phyloP scores from a whole-genome alignment of 1,139 yeast species.

The Chernovozyma sophiae-reginae region DNA sequence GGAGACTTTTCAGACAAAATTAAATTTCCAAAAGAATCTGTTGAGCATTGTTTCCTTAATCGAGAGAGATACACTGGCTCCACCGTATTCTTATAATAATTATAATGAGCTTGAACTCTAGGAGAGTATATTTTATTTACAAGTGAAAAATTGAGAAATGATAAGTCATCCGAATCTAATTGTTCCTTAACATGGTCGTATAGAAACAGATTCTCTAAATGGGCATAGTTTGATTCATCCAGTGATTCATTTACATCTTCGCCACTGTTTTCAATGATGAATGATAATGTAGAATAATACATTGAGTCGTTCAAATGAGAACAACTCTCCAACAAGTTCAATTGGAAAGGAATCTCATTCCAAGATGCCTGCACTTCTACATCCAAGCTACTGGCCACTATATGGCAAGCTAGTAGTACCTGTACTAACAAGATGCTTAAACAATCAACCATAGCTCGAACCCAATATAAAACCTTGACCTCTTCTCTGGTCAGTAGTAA shows the following conservation, averaged over 20 bases:
- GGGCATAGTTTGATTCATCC: constrained; percentile 19
- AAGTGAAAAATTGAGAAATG: constrained; percentile 48
- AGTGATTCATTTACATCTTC: constrained; percentile 15
- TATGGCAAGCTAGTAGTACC: too few relatives aligned
- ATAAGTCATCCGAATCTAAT: constrained; percentile 15
- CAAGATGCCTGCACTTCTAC: constrained; percentile 18
- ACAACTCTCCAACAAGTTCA: constrained; percentile 54
- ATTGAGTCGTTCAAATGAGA: constrained; percentile 46
- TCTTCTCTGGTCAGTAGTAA: too few relatives aligned
- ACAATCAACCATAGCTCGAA: too few relatives aligned
- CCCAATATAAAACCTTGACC: too few relatives aligned
- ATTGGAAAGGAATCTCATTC: constrained; percentile 38
- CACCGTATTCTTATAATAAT: constrained; percentile 38
- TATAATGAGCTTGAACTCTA: constrained; percentile 59
- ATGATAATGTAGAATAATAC: constrained; percentile 43
- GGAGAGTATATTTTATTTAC: constrained; percentile 57
- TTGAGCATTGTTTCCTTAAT: constrained; percentile 21
- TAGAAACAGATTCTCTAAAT: constrained; percentile 30
- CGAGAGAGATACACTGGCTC: constrained; percentile 16
- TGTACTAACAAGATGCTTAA: too few relatives aligned
- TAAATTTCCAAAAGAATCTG: constrained; percentile 34
- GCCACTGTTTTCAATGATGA: constrained; percentile 21
- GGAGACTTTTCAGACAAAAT: constrained; percentile 17
- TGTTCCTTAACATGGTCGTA: constrained; percentile 32
- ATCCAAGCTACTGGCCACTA: too few relatives aligned